These are phyloP conservation scores for Cytospora paraplurivora DNA, from an alignment of 2,329 filamentous ascomycete genomes.

Conservation along the genomic window DNA sequence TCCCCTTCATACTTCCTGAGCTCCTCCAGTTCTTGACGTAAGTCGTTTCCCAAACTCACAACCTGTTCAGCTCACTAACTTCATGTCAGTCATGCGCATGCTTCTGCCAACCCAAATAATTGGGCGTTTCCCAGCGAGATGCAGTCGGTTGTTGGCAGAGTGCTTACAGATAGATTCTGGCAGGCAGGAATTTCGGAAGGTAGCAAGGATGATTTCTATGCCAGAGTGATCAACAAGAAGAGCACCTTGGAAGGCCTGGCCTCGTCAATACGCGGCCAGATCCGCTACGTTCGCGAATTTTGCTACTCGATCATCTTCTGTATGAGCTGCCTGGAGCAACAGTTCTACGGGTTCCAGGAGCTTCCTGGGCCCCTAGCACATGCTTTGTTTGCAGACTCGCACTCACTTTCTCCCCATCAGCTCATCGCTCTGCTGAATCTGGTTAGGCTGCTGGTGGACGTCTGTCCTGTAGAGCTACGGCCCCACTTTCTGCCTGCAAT, in stretches of 20 bases:
- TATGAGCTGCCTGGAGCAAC: constrained; percentile 81
- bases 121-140: constrained; percentile 80
- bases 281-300: constrained; percentile 87
- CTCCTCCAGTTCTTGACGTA: constrained; percentile 80
- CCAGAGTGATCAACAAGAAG: constrained; percentile 85
- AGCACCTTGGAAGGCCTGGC: constrained; percentile 89
- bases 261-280: constrained; percentile 85
- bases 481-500: constrained; percentile 83
- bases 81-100: constrained; percentile 74
- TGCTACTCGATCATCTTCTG: constrained; percentile 94
- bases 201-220: constrained; percentile 95
- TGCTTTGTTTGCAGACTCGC: constrained; percentile 80
- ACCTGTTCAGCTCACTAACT: constrained; percentile 22
- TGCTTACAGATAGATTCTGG: constrained; percentile 96
- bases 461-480: constrained; percentile 80
- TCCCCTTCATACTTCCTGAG: constrained; percentile 81
- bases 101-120: constrained; percentile 82
- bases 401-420: constrained; percentile 86
- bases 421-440: constrained; percentile 91
- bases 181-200: constrained; percentile 96
- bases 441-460: constrained; percentile 84
- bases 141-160: constrained; percentile 73
- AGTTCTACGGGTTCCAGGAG: constrained; percentile 89
- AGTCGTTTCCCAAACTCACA: constrained; percentile 22
- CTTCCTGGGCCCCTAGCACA: constrained; percentile 81